Base-by-base conservation (phyloP, 805 yeast species). In the Sugiyamaella chiloensis region DNA sequence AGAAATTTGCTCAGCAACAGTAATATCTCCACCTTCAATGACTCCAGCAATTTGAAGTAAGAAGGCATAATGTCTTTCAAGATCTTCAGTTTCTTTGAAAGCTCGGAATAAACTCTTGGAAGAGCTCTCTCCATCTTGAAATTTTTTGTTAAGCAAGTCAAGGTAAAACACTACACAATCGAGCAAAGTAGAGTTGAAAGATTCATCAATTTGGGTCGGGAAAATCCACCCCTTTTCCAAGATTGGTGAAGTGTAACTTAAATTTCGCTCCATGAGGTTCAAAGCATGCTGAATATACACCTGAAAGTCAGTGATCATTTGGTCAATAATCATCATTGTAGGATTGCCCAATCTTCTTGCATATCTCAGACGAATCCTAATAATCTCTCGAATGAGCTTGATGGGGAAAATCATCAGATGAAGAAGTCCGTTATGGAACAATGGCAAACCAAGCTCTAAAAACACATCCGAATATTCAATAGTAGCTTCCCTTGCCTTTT, bases 291-390 rank as follows among this genome's bases (percentile, higher is more conserved):
- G 75, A 48, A 91, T 78, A 61, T 87, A 88, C 1, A 82, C 75
- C 55, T 82, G 82, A 62, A 91, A 85, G 62, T 88, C 96, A 40
- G 80, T 89, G 52, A 91, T 78, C 76, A 88, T 84, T 66, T 91
- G 96, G 65, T 93, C 99, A 56, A 93, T 87, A 83, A 88, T 87
- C 89, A 88, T 85, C 81, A 90, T 79, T 0, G 97, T 89, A 1
- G 96, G 96, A 58, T 84, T 85, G 44, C 76, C 79, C 41, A 91
- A 67, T 59, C 84, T 85, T 62, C 78, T 74, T 2, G 97, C 96
- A 62, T 87, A 89, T 1, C 75, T 70, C 39, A 91, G 70, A 55
- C 97, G 75, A 35, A 86, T 77, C 29, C 76, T 75, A 36, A 90
- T 83, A 44, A 87, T 77, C 58, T 87, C 96, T 59, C 83, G 84